Evolutionary conservation across 2,329 filamentous ascomycete species (phyloP).

Genomic region (Ascochyta fabae): DNA sequence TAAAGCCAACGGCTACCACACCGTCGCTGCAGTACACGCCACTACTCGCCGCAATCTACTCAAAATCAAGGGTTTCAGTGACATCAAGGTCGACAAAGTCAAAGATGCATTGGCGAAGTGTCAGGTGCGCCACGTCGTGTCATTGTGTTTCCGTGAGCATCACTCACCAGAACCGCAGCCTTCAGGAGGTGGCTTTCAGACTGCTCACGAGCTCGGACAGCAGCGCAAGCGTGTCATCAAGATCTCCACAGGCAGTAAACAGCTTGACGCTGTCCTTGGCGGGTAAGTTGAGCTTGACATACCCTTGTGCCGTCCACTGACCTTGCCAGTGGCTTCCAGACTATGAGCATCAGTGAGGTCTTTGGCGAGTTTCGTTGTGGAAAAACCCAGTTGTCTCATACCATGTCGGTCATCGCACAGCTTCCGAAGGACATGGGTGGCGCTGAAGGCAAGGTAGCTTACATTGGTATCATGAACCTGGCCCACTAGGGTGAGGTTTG

Average conservation of each 20-base stretch:
- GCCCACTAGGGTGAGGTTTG: neutral
- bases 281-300: conserved; percentile 54
- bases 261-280: conserved; percentile 68
- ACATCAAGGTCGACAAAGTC: conserved; percentile 73
- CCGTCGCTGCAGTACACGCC: conserved; percentile 66
- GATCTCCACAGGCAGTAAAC: conserved; percentile 73
- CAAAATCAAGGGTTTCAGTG: conserved; percentile 74
- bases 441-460: conserved; percentile 72
- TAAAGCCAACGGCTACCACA: conserved; percentile 68
- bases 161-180: conserved; percentile 53
- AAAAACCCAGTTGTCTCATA: conserved; percentile 73
- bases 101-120: conserved; percentile 71
- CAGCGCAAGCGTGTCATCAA: conserved; percentile 68
- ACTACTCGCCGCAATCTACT: conserved; percentile 66
- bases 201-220: conserved; percentile 68
- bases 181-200: conserved; percentile 66
- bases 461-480: conserved; percentile 59
- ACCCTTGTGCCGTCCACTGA: conserved; percentile 15
- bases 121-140: conserved; percentile 48
- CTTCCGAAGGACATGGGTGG: conserved; percentile 67
- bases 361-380: conserved; percentile 70
- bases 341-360: conserved; percentile 71
- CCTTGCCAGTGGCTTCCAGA: conserved; percentile 66
- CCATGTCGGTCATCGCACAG: conserved; percentile 70
- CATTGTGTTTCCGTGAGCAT: neutral